Percentiles rank a stretch among this genome's conserved stretches.
phyloP scores from a whole-genome alignment of 1,284 basidiomycete genomes.

The Hortiboletus rubellus region DNA sequence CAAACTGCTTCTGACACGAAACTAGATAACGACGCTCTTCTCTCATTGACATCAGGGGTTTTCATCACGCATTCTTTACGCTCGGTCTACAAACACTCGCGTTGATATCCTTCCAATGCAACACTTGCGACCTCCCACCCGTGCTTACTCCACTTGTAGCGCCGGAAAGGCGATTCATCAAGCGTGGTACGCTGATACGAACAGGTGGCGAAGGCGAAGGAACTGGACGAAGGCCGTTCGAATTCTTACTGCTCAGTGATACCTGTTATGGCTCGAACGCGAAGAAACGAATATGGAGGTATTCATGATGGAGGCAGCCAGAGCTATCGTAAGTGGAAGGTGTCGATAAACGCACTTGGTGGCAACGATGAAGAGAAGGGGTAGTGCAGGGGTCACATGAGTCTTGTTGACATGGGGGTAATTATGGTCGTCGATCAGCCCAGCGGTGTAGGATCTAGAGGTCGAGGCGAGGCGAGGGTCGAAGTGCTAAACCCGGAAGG shows the following conservation, averaged over 20 bases:
- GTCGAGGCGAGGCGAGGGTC: constrained; percentile 43
- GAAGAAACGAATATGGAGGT: constrained; percentile 32
- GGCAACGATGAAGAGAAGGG: constrained; percentile 50
- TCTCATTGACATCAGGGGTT: constrained; percentile 89
- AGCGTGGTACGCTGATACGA: constrained; percentile 57
- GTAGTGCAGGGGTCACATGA: constrained; percentile 66
- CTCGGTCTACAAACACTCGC: constrained; percentile 53
- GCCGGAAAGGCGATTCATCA: constrained; percentile 77
- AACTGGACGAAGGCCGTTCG: constrained; percentile 39
- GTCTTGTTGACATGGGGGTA: constrained; percentile 77
- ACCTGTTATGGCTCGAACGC: constrained; percentile 71
- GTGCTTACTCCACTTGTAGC: constrained; percentile 62
- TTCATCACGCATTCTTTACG: constrained; percentile 59
- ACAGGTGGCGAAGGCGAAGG: constrained; percentile 29
- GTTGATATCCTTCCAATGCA: constrained; percentile 73
- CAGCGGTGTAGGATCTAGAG: constrained; percentile 3
- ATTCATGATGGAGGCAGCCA: constrained; percentile 21
- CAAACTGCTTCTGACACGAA: constrained; percentile 65
- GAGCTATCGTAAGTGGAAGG: constrained; percentile 21
- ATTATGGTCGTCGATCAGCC: constrained; percentile 52
- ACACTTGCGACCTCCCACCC: constrained; percentile 65
- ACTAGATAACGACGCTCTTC: constrained; percentile 75
- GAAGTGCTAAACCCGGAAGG: constrained; percentile 76
- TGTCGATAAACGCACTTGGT: constrained; percentile 23
- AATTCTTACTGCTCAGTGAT: constrained; percentile 82